These are phyloP conservation scores for Cystofilobasidium bisporidii DNA, from an alignment of 768 basidiomycete genomes.

Conservation along the genomic window DNA sequence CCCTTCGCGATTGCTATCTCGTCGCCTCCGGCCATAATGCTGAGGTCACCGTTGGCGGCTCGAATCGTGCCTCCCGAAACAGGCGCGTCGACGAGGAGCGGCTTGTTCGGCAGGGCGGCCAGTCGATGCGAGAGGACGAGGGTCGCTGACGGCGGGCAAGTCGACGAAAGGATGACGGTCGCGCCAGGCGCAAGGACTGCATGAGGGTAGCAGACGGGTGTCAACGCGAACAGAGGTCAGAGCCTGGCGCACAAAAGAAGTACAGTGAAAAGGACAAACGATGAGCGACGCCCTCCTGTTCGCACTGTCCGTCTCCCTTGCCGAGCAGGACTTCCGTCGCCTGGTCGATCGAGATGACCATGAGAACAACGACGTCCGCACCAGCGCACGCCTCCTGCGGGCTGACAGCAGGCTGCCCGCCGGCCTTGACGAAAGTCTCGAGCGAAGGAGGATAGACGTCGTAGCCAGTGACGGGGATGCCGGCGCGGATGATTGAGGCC, in stretches of 20 bases:
- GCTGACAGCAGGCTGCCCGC: slow-evolving; percentile 30
- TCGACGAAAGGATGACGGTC: slow-evolving; percentile 18
- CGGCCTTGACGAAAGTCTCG: slow-evolving; percentile 30
- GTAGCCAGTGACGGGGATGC: slow-evolving; percentile 32
- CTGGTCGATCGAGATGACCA: slow-evolving; percentile 29
- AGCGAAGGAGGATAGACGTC: slow-evolving; percentile 30
- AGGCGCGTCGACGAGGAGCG: slow-evolving; percentile 21
- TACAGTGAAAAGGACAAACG: neutral
- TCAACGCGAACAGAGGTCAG: no score
- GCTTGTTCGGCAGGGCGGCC: slow-evolving; percentile 14
- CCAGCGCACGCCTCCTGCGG: slow-evolving; percentile 27
- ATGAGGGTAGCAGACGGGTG: no score
- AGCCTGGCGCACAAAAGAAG: no score
- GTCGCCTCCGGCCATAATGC: slow-evolving; percentile 20
- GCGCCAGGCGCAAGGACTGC: slow-evolving; percentile 22
- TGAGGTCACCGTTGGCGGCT: slow-evolving; percentile 22
- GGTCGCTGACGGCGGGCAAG: slow-evolving; percentile 14
- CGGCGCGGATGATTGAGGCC: slow-evolving; percentile 28
- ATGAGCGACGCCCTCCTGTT: slow-evolving; percentile 9
- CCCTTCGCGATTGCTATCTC: slow-evolving; percentile 15
- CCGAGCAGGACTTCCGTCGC: slow-evolving; percentile 20
- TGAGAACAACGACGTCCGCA: slow-evolving; percentile 30
- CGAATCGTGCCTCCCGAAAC: slow-evolving; percentile 24
- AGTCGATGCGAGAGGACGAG: slow-evolving; percentile 11
- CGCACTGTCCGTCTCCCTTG: neutral